phyloP scores from a whole-genome alignment of 495 filamentous ascomycete species.

The Penicillium samsonianum region DNA sequence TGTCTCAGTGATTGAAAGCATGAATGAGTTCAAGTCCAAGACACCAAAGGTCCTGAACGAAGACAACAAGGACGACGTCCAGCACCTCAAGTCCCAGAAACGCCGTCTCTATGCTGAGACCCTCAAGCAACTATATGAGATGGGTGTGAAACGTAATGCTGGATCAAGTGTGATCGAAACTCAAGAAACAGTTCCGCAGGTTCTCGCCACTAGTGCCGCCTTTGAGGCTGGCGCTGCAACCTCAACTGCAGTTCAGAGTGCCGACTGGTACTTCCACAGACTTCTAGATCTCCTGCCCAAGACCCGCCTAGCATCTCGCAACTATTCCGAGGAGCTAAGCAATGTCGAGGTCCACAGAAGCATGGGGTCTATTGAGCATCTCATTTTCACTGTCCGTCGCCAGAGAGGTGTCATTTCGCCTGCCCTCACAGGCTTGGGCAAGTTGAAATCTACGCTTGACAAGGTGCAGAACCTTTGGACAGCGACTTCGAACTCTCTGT shows the following conservation, averaged over 20 bases:
- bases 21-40: constrained; percentile 71
- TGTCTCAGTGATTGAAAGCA: constrained; percentile 63
- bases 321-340: constrained; percentile 83
- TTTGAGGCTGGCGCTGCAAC: constrained; percentile 29
- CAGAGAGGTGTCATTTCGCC: constrained; percentile 62
- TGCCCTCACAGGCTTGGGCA: constrained; percentile 38
- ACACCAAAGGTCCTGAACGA: constrained; percentile 76
- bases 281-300: constrained; percentile 68
- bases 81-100: constrained; percentile 87
- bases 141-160: constrained; percentile 85
- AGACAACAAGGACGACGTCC: constrained; percentile 77
- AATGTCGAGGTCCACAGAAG: constrained; percentile 73
- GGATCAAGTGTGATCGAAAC: constrained; percentile 64
- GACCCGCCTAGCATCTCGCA: constrained; percentile 61
- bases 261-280: constrained; percentile 78
- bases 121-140: constrained; percentile 73
- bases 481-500: constrained; percentile 32
- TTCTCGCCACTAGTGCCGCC: constrained; percentile 58
- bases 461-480: constrained; percentile 49
- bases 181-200: constrained; percentile 67
- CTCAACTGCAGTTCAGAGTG: constrained; percentile 33
- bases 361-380: constrained; percentile 77
- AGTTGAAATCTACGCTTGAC: constrained; percentile 37
- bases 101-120: constrained; percentile 88
- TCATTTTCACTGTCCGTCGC: constrained; percentile 65